Evolutionary conservation across 2,329 filamentous ascomycete species (phyloP), one percentile per base, ranked within the genome.

Genomic region (Sarocladiaceae sp.): DNA sequence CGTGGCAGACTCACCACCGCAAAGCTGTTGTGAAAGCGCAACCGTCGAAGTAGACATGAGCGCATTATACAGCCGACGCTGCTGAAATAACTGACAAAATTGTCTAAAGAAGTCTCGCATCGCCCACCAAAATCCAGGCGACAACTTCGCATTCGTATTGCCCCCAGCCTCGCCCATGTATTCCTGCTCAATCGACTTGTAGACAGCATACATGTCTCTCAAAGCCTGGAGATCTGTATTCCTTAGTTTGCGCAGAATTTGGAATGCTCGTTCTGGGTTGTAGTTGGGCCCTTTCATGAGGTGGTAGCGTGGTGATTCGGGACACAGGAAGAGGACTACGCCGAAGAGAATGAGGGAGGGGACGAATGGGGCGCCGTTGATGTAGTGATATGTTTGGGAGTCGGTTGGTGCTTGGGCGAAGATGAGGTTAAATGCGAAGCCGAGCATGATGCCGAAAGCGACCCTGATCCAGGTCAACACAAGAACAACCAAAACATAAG

Each of bases 261-360:
- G 40, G n/a, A 66, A 73, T 0, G 71, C 71, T 47, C 65, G 66
- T 44, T 64, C 58, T 1, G 68, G 67, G 28, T 64, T 61, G 42
- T 69, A 71, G 35, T 66, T 66, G 3, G 66, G 62, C 5, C 67
- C 68, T 17, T 62, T 64, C n/a, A 69, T 64, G 58, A 73, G 66
- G 52, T 71, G 69, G 49, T 70, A 74, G 0, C 71, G 66, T 3
- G 71, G 71, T 12, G 68, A 71, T 50, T 74, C 71, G 6, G 71
- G 68, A 28, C 70, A 73, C 50, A 72, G 69, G 15, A 60, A 67
- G 11, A 72, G 39, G 1, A 61, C 54, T 1, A 67, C 56, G 17
- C 70, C 50, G 13, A 74, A 61, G 15, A 72, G 59, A 4, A 51
- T 54, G 1, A 72, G 57, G 6, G 66, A 60, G 1, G 71, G 71